Percentiles rank a stretch among this genome's conserved stretches.
Evolutionary conservation across 1,139 yeast genomes (phyloP).

Genomic region (Yamadazyma dushanensis): DNA sequence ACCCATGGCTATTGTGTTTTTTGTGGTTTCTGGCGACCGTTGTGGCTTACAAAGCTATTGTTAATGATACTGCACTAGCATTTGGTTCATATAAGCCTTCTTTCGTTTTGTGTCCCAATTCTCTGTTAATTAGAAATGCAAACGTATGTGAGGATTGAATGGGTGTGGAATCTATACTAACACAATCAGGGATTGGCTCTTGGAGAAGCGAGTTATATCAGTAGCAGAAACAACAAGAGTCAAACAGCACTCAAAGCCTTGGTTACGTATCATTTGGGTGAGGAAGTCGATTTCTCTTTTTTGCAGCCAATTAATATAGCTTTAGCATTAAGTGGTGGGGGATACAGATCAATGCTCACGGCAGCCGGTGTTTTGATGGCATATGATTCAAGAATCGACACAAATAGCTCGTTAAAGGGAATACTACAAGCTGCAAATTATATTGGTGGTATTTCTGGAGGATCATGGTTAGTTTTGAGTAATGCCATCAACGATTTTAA

Average conservation of each 20-base stretch:
- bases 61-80: neutral
- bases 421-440: slow-evolving; percentile 54
- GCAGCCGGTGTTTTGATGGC: slow-evolving; percentile 65
- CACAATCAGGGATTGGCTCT: neutral
- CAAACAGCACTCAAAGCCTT: slow-evolving; percentile 31
- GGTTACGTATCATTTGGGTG: slow-evolving; percentile 35
- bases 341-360: slow-evolving; percentile 65
- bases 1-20: neutral
- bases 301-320: slow-evolving; percentile 29
- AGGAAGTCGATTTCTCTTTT: slow-evolving; percentile 7
- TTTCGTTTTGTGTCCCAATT: slow-evolving; percentile 41
- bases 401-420: slow-evolving; percentile 44
- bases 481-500: slow-evolving; percentile 47
- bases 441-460: slow-evolving; percentile 69
- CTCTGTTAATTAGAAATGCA: slow-evolving; percentile 37
- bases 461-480: slow-evolving; percentile 62
- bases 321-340: slow-evolving; percentile 72
- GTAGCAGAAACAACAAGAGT: slow-evolving; percentile 30
- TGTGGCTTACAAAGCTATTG: neutral
- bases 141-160: slow-evolving; percentile 24
- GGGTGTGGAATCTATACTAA: neutral
- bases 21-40: neutral
- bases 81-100: slow-evolving; percentile 4
- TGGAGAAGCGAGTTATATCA: slow-evolving; percentile 16
- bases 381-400: slow-evolving; percentile 42